Conservation (phyloP, 768 basidiomycete genomes). For the Termitomyces sp. region DNA sequence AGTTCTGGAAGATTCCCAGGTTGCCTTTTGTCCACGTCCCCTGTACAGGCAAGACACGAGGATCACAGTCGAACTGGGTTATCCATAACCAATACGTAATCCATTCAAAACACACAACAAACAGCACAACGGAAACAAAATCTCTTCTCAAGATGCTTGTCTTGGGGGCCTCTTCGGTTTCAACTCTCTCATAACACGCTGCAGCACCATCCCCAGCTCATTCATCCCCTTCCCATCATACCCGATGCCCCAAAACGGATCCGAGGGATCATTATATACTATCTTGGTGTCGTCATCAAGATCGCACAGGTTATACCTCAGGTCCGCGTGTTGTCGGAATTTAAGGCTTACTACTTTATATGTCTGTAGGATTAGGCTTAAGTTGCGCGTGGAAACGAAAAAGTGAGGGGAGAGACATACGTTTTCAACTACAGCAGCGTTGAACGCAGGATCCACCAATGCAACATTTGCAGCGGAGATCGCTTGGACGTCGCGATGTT, state of each 20-base stretch:
- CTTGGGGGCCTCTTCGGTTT: constrained; percentile 1
- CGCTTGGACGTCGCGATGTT: constrained; percentile 32
- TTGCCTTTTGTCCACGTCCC: too few relatives aligned
- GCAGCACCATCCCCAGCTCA: constrained; percentile 56
- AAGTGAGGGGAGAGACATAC: constrained; percentile 1
- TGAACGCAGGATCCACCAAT: constrained; percentile 12
- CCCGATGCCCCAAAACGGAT: constrained; percentile 66
- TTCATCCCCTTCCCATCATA: constrained; percentile 43
- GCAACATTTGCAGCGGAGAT: constrained; percentile 34
- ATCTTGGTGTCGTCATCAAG: constrained; percentile 46
- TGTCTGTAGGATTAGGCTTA: constrained; percentile 37
- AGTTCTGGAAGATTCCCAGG: background rate
- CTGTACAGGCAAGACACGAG: background rate
- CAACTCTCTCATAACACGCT: constrained; percentile 36
- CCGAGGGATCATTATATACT: constrained; percentile 45
- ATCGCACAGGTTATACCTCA: constrained; percentile 41
- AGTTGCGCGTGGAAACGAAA: background rate
- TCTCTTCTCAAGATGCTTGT: background rate
- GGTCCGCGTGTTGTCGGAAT: constrained; percentile 61
- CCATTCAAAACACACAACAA: background rate
- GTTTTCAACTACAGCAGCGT: background rate
- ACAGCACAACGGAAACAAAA: background rate
- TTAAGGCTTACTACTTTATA: constrained; percentile 63
- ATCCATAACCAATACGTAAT: background rate
- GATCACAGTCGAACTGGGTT: background rate